These are phyloP conservation scores for Hypoxylon sp. DNA, from an alignment of 2,329 filamentous ascomycete genomes.

Conservation along the genomic window DNA sequence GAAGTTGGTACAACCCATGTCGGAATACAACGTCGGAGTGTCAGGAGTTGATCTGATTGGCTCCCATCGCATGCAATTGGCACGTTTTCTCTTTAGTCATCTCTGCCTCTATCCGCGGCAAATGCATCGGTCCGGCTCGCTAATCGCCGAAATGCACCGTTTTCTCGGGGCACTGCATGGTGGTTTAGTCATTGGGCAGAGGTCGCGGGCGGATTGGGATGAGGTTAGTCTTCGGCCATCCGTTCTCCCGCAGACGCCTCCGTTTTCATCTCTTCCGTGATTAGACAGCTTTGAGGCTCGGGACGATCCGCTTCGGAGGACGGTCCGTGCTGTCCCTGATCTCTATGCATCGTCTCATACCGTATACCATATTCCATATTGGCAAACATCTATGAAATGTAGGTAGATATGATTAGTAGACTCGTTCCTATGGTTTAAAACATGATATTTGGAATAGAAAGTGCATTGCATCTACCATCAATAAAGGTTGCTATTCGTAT, in stretches of 20 bases:
- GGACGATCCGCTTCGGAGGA: slow-evolving; percentile 17
- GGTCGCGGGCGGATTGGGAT: slow-evolving; percentile 5
- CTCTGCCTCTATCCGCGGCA: slow-evolving; percentile 6
- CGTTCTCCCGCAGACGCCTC: slow-evolving; percentile 1
- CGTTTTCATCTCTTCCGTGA: slow-evolving; percentile 12
- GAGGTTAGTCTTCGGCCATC: slow-evolving; percentile 6
- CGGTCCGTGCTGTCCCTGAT: too few species aligned
- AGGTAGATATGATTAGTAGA: too few species aligned
- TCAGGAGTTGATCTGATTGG: slow-evolving; percentile 34
- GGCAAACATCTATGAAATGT: too few species aligned
- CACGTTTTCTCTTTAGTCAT: slow-evolving; percentile 7
- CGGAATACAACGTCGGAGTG: too few species aligned
- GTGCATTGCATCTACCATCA: too few species aligned
- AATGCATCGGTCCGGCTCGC: slow-evolving; percentile 16
- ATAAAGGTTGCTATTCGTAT: too few species aligned
- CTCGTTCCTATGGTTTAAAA: too few species aligned
- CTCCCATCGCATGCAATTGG: slow-evolving; percentile 25
- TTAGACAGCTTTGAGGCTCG: slow-evolving; percentile 1
- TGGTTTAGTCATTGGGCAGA: slow-evolving; percentile 6
- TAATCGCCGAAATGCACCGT: slow-evolving; percentile 25
- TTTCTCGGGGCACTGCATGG: slow-evolving; percentile 12
- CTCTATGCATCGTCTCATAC: too few species aligned
- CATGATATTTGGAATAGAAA: too few species aligned
- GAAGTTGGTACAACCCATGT: too few species aligned
- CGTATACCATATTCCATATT: too few species aligned